Conservation (phyloP, 148 eudicot species). For the Salicornia ramosissima region DNA sequence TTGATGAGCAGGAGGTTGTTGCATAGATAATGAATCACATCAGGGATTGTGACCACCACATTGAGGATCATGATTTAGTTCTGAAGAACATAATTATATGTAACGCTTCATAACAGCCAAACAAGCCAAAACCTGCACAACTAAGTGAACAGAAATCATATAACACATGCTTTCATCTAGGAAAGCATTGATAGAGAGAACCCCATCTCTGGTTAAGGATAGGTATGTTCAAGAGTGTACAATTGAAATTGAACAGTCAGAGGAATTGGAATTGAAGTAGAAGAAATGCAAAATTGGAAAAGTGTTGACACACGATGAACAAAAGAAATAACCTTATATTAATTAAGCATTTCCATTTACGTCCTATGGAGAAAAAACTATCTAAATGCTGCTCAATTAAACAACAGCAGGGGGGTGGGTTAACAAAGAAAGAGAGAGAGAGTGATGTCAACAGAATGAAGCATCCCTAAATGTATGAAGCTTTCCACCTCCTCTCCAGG, state of each 20-base stretch:
- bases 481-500: slow-evolving; percentile 62
- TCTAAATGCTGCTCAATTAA: slow-evolving; percentile 9
- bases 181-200: neutral
- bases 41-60: too few relatives aligned
- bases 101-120: neutral
- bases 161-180: neutral
- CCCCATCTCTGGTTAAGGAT: neutral
- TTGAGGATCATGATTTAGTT: neutral
- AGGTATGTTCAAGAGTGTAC: neutral
- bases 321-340: neutral
- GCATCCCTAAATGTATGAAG: slow-evolving; percentile 29
- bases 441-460: neutral
- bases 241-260: slow-evolving; percentile 5
- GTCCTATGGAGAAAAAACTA: neutral
- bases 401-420: too few relatives aligned
- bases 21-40: too few relatives aligned
- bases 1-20: neutral
- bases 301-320: neutral
- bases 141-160: neutral
- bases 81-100: neutral
- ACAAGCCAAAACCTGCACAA: slow-evolving; percentile 2
- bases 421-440: neutral
- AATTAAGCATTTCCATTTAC: slow-evolving; percentile 8
- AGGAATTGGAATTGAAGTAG: neutral
- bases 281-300: neutral